Percentiles rank a stretch among this genome's conserved stretches.
These are phyloP conservation scores for Fragilariopsis cylindrus DNA, from an alignment of 108 stramenopile species.

Conservation along the genomic window DNA sequence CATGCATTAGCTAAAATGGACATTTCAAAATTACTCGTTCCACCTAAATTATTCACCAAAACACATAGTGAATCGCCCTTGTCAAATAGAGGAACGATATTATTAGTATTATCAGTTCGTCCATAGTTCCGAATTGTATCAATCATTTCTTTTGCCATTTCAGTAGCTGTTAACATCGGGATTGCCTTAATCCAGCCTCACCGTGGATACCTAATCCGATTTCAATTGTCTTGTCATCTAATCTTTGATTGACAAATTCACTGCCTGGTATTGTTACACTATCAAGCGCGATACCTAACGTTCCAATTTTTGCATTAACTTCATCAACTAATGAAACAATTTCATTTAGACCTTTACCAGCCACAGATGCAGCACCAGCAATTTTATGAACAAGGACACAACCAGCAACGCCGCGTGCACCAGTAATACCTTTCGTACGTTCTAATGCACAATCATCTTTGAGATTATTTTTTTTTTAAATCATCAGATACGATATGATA, in stretches of 20 bases:
- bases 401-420: constrained; percentile 95
- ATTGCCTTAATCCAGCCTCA: constrained; percentile 89
- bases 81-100: constrained; percentile 60
- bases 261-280: constrained; percentile 93
- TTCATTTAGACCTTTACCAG: constrained; percentile 62
- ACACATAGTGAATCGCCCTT: constrained; percentile 72
- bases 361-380: constrained; percentile 90
- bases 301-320: constrained; percentile 68
- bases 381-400: constrained; percentile 96
- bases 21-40: constrained; percentile 94
- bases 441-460: constrained; percentile 93
- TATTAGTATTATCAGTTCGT: constrained; percentile 27
- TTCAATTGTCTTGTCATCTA: constrained; percentile 79
- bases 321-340: constrained; percentile 65
- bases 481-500: neutral
- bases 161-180: constrained; percentile 71
- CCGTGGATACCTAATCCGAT: constrained; percentile 98
- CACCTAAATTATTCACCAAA: constrained; percentile 95
- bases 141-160: constrained; percentile 76
- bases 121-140: constrained; percentile 73
- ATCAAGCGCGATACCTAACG: constrained; percentile 91
- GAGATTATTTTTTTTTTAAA: too few relatives aligned
- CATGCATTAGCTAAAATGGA: constrained; percentile 71
- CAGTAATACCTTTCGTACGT: constrained; percentile 91
- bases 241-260: constrained; percentile 63